Base-by-base conservation (phyloP, 805 yeast genomes). In the Torulaspora microellipsoides region DNA sequence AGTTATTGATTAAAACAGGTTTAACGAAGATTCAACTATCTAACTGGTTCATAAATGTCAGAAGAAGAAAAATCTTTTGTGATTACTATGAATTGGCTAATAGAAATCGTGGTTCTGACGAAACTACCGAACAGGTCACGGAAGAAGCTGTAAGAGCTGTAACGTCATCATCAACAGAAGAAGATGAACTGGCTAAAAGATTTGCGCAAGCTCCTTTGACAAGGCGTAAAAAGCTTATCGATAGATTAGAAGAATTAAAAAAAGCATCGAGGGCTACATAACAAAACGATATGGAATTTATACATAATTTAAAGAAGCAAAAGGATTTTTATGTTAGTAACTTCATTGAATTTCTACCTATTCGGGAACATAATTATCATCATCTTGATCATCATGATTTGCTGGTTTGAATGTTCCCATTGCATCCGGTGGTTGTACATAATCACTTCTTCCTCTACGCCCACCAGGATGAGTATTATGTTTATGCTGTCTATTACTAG, bases 41-140 rank as follows among this genome's bases (percentile, higher is more conserved):
- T 52, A 87, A 86, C 59, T 86, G 95, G 95, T 86, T 86, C 56
- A 87, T 86, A 58, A 86, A 86, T 60, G 95, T 91, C 14, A 76
- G 95, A 54, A 72, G 95, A 56, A 71, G 95, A 53, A 80, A 84
- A 58, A 75, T 86, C 6, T 65, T 64, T 34, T 55, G 54, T 36
- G 67, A 63, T 27, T 59, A 62, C 41, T 59, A 60, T 33, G 58
- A 55, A 34, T 14, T 47, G 44, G 51, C 51, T 7, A 42, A 47
- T 36, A 42, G 48, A 32, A 45, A 38, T 27, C 38, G 43, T 13
- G 44, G 32, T 27, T 36, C 45, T 13, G 36, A 31, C 30, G 45
- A 40, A 27, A 34, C 40, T 29, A 41, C 42, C 11, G 48, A 42
- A 31, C 32, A 36, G 8, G 51, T 47, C 12, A 47, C 51, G 17